phyloP scores from a whole-genome alignment of 2,329 filamentous ascomycete genomes.

The Parastagonospora avenae region DNA sequence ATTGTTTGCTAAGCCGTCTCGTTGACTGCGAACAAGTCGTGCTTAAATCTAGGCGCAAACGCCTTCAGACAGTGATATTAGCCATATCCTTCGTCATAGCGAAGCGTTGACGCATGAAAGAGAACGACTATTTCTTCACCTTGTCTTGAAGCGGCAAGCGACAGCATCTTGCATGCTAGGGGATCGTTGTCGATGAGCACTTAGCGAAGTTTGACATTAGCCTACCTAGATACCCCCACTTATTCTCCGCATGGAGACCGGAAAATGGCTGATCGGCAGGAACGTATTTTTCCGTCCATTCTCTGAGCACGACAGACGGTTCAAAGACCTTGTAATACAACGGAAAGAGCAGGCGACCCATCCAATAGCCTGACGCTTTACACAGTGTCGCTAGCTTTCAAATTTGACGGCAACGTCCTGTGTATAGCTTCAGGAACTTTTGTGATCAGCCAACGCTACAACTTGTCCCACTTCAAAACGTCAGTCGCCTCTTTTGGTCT shows the following conservation, averaged over 20 bases:
- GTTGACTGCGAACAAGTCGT: too few relatives aligned
- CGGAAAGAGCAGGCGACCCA: too few relatives aligned
- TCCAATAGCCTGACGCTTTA: too few relatives aligned
- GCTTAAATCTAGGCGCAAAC: background rate
- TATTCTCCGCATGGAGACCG: slow-evolving; percentile 12
- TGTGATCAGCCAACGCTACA: too few relatives aligned
- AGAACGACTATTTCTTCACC: background rate
- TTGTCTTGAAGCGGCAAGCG: slow-evolving; percentile 3
- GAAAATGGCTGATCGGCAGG: background rate
- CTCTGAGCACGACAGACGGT: background rate
- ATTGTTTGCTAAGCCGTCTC: background rate
- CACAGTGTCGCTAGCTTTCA: too few relatives aligned
- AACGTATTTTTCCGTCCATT: slow-evolving; percentile 1
- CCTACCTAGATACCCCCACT: background rate
- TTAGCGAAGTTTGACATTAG: slow-evolving; percentile 10
- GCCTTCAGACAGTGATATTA: background rate
- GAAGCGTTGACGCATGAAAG: background rate
- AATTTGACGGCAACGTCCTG: too few relatives aligned
- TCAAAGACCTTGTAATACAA: too few relatives aligned
- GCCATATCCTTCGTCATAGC: background rate
- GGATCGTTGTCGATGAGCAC: background rate
- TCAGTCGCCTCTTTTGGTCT: too few relatives aligned
- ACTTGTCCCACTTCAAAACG: too few relatives aligned
- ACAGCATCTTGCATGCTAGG: slow-evolving; percentile 4
- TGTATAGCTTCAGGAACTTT: too few relatives aligned